Evolutionary conservation across 1,284 basidiomycete genomes (phyloP).

Genomic region (Cryptococcus hybrid): DNA sequence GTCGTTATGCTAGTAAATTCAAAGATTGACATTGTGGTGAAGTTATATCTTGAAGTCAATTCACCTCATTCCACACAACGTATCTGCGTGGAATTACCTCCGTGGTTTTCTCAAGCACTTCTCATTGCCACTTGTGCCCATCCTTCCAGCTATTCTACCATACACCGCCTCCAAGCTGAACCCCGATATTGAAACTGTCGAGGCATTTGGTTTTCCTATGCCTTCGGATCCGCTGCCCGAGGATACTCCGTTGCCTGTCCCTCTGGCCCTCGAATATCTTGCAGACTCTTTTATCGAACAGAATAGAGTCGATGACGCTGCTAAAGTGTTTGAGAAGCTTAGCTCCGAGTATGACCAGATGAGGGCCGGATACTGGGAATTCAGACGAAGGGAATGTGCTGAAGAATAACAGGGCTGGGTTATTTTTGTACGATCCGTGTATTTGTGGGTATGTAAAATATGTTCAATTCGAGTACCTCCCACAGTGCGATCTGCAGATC

Average conservation of each 20-base stretch:
- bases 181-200: neutral
- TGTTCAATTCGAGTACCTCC: too few species aligned
- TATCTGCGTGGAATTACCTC: slow-evolving; percentile 92
- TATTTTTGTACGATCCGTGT: neutral
- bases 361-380: slow-evolving; percentile 52
- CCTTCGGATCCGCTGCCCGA: slow-evolving; percentile 42
- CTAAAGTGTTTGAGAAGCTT: slow-evolving; percentile 68
- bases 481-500: too few species aligned
- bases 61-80: slow-evolving; percentile 83
- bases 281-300: slow-evolving; percentile 71
- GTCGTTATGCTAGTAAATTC: slow-evolving; percentile 30
- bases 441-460: too few species aligned
- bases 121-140: slow-evolving; percentile 55
- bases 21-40: neutral
- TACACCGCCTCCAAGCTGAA: slow-evolving; percentile 55
- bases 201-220: slow-evolving; percentile 11
- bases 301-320: slow-evolving; percentile 52
- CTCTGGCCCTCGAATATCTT: slow-evolving; percentile 77
- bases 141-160: slow-evolving; percentile 62
- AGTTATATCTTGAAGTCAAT: slow-evolving; percentile 69
- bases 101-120: slow-evolving; percentile 61
- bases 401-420: neutral
- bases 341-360: slow-evolving; percentile 71
- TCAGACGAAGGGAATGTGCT: slow-evolving; percentile 14
- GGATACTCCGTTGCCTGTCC: slow-evolving; percentile 69